phyloP scores from a whole-genome alignment of 2,329 filamentous ascomycete species.

The Nakataea oryzae region DNA sequence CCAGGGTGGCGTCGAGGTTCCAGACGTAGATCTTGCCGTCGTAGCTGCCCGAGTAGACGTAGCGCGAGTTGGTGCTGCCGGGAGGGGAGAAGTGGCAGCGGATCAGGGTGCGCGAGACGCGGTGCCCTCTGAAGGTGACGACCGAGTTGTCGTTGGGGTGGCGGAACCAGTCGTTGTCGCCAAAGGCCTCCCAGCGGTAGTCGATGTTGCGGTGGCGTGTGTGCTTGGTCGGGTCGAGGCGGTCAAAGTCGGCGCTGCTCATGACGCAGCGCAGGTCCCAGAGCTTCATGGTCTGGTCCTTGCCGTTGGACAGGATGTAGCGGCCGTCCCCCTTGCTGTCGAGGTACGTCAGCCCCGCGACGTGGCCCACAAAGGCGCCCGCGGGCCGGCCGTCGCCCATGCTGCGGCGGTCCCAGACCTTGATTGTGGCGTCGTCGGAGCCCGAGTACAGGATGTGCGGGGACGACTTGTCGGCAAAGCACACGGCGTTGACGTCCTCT shows the following conservation, averaged over 20 bases:
- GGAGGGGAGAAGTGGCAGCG: slow-evolving; percentile 91
- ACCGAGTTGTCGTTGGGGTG: slow-evolving; percentile 83
- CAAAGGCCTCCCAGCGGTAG: slow-evolving; percentile 60
- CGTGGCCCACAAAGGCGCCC: slow-evolving; percentile 56
- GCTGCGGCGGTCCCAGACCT: slow-evolving; percentile 91
- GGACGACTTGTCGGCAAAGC: slow-evolving; percentile 79
- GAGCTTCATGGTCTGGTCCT: slow-evolving; percentile 94
- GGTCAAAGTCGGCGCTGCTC: slow-evolving; percentile 52
- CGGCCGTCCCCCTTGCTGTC: slow-evolving; percentile 61
- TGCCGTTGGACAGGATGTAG: slow-evolving; percentile 88
- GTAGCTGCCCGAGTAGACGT: slow-evolving; percentile 85
- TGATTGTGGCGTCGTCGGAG: slow-evolving; percentile 86
- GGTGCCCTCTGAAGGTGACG: slow-evolving; percentile 88
- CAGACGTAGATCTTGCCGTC: slow-evolving; percentile 87
- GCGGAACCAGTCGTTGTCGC: slow-evolving; percentile 54
- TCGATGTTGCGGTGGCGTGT: slow-evolving; percentile 65
- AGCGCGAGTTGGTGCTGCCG: slow-evolving; percentile 74
- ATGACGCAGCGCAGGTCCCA: slow-evolving; percentile 93
- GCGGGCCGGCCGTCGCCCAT: slow-evolving; percentile 73
- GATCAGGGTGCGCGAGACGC: slow-evolving; percentile 81
- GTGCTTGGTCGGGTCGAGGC: slow-evolving; percentile 43
- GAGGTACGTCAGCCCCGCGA: slow-evolving; percentile 57
- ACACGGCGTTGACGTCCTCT: slow-evolving; percentile 92
- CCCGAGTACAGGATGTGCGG: slow-evolving; percentile 95
- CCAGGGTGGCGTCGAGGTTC: slow-evolving; percentile 79